phyloP scores from a whole-genome alignment of 2,329 filamentous ascomycete genomes.

The Ophiostoma australiae region DNA sequence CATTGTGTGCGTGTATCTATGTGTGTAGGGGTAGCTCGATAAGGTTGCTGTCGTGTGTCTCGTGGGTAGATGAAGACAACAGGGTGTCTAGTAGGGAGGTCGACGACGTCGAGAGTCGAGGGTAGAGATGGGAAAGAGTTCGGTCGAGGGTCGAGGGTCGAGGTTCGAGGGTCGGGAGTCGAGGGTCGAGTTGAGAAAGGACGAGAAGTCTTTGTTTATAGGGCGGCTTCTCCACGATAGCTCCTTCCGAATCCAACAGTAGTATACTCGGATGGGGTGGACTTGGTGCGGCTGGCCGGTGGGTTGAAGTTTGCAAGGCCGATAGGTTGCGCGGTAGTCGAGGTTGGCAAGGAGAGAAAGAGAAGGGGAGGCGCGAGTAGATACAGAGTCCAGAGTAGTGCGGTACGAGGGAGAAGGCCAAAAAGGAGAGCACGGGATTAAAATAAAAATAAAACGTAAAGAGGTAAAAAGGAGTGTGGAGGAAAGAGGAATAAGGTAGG shows the following conservation, averaged over 20 bases:
- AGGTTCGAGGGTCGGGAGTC: neutral
- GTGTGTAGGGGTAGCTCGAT: neutral
- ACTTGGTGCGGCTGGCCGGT: neutral
- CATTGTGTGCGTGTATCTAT: neutral
- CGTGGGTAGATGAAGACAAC: neutral
- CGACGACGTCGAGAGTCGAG: too few relatives aligned
- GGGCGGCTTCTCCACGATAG: neutral
- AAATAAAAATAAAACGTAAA: neutral
- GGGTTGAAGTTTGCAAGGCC: neutral
- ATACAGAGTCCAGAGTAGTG: neutral
- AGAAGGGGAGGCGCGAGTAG: constrained; percentile 9
- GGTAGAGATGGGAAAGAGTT: neutral
- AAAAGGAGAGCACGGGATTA: neutral
- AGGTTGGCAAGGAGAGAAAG: constrained; percentile 12
- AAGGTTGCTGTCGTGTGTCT: neutral
- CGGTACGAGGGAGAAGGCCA: neutral
- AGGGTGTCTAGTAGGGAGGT: too few relatives aligned
- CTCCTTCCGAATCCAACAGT: neutral
- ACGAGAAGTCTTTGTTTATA: constrained; percentile 6
- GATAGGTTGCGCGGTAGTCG: constrained; percentile 4
- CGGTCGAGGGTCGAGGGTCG: neutral
- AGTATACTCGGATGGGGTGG: neutral
- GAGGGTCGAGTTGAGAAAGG: neutral
- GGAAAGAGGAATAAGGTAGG: constrained; percentile 8
- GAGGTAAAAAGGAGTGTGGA: neutral